A percentile compares a stretch with the other conserved stretches of the same genome.
Conservation (phyloP, 139 green algal genomes). For the Monoraphidium neglectum region DNA sequence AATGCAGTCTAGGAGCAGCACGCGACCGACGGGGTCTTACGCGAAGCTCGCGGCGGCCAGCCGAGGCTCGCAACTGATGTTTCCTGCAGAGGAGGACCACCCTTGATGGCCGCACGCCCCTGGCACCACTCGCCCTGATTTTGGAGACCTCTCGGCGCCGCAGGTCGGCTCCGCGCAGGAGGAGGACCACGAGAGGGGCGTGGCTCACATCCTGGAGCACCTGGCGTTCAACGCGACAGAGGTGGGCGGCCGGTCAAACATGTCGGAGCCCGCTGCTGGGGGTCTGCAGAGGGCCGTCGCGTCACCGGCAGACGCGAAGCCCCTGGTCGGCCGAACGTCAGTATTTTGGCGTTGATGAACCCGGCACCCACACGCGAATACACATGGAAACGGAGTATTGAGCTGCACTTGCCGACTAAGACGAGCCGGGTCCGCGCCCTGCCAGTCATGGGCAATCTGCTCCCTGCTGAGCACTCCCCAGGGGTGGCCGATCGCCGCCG, state of each 20-base stretch:
- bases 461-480: no score
- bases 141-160: background rate
- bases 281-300: no score
- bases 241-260: constrained; percentile 3
- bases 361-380: no score
- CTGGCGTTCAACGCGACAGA: constrained; percentile 88
- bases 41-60: background rate
- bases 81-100: constrained; percentile 7
- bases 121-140: background rate
- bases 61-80: constrained; percentile 5
- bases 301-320: no score
- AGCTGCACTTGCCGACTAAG: no score
- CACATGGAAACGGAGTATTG: no score
- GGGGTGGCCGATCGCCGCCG: no score
- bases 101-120: background rate
- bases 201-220: constrained; percentile 92
- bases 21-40: background rate
- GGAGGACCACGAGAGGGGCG: constrained; percentile 67
- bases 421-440: no score
- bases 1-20: background rate
- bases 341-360: no score
- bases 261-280: no score
- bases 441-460: no score
- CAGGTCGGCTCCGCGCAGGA: constrained; percentile 66
- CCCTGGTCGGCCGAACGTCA: no score